Percentiles rank a stretch among this genome's conserved stretches.
phyloP scores from a whole-genome alignment of 139 green algal genomes.

The Coelastrella sp. region DNA sequence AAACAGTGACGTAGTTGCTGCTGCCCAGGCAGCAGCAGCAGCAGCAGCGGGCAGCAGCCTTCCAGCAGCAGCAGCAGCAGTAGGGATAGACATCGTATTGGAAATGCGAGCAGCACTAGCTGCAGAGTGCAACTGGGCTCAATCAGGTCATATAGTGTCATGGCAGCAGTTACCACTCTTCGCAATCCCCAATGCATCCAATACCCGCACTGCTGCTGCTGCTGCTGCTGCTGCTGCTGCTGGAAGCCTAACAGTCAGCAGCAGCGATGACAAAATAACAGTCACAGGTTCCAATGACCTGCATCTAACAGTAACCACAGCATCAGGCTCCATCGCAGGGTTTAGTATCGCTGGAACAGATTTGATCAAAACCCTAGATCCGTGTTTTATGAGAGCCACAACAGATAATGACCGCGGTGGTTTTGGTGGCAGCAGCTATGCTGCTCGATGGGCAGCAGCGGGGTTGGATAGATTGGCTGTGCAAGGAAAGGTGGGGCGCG shows the following conservation, averaged over 20 bases:
- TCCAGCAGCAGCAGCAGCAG: conserved; percentile 17
- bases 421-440: conserved; percentile 75
- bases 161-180: not conserved
- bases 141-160: not conserved
- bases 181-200: not conserved
- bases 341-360: conserved; percentile 9
- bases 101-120: not conserved
- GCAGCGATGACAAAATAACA: not conserved
- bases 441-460: conserved; percentile 66
- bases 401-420: conserved; percentile 95
- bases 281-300: not conserved
- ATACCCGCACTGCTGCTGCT: not conserved
- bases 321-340: not conserved
- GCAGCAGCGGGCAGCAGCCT: not conserved
- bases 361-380: conserved; percentile 51
- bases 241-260: not conserved
- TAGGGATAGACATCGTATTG: not conserved
- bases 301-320: not conserved
- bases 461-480: conserved; percentile 67
- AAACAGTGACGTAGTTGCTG: not conserved
- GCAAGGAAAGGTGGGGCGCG: not conserved
- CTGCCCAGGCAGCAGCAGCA: too few species aligned
- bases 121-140: not conserved
- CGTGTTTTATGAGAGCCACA: conserved; percentile 79
- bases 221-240: not conserved